These are phyloP conservation scores for Starmerella apis DNA, from an alignment of 805 yeast species.

Conservation along the genomic window DNA sequence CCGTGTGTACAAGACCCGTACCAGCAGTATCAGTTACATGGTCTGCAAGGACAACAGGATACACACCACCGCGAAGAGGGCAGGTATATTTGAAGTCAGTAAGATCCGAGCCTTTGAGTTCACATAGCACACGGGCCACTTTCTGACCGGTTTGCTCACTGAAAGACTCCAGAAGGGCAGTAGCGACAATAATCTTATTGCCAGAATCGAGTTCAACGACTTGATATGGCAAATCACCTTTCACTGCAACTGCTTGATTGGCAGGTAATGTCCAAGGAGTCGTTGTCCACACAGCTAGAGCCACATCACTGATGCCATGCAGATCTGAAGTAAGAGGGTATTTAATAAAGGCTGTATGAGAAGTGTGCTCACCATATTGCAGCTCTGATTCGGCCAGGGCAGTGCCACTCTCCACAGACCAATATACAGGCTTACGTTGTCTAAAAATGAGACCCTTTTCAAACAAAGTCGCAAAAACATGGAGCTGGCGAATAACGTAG, in stretches of 20 bases:
- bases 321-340: slow-evolving; percentile 18
- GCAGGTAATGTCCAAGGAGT: slow-evolving; percentile 97
- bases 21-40: slow-evolving; percentile 79
- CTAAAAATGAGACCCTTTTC: slow-evolving; percentile 60
- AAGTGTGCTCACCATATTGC: slow-evolving; percentile 59
- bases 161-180: slow-evolving; percentile 38
- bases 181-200: slow-evolving; percentile 45
- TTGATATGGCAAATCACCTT: slow-evolving; percentile 49
- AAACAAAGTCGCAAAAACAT: slow-evolving; percentile 56
- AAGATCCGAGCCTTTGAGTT: slow-evolving; percentile 38
- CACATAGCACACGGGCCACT: slow-evolving; percentile 16
- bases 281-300: slow-evolving; percentile 74
- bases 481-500: slow-evolving; percentile 67
- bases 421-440: slow-evolving; percentile 89
- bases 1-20: slow-evolving; percentile 92
- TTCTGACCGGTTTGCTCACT: slow-evolving; percentile 20
- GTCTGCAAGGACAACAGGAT: slow-evolving; percentile 63
- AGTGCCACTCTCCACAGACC: slow-evolving; percentile 91
- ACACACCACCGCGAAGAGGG: slow-evolving; percentile 39
- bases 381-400: slow-evolving; percentile 95
- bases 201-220: slow-evolving; percentile 32
- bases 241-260: slow-evolving; percentile 70
- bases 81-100: slow-evolving; percentile 42
- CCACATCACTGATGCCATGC: neutral
- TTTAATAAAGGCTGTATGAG: slow-evolving; percentile 15